Conservation (phyloP, 2,329 filamentous ascomycete genomes). For the Emergomyces pasteurianus region DNA sequence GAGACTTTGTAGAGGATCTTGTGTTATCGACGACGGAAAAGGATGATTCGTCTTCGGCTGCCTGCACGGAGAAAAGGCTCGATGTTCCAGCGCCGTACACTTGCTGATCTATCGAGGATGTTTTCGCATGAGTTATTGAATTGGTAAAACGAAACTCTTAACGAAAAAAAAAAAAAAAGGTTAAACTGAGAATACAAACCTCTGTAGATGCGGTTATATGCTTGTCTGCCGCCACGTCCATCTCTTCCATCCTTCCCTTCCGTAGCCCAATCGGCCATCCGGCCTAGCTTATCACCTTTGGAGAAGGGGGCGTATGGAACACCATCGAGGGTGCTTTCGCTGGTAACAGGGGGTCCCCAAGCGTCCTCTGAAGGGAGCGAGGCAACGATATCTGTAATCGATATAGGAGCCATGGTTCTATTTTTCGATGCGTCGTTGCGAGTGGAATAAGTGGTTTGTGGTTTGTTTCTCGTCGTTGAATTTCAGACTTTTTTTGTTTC, state of each 20-base stretch:
- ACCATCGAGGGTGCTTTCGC: conserved; percentile 81
- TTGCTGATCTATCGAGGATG: conserved; percentile 63
- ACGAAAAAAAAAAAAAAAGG: no score
- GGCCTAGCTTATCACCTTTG: conserved; percentile 95
- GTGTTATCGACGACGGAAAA: conserved; percentile 98
- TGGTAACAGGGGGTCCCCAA: conserved; percentile 78
- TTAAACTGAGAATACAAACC: conserved; percentile 41
- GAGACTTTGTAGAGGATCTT: conserved; percentile 69
- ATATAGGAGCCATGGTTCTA: conserved; percentile 38
- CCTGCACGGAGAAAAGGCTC: conserved; percentile 78
- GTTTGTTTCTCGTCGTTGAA: neutral
- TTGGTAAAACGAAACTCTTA: conserved; percentile 3
- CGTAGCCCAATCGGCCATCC: conserved; percentile 96
- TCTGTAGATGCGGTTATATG: conserved; percentile 89
- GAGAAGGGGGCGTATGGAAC: conserved; percentile 97
- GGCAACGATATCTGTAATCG: conserved; percentile 55
- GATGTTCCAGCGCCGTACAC: conserved; percentile 86
- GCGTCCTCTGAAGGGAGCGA: conserved; percentile 61
- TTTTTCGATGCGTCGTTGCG: neutral
- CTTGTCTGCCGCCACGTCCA: conserved; percentile 63
- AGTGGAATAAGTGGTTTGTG: neutral
- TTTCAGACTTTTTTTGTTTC: conserved; percentile 5
- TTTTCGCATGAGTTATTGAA: conserved; percentile 10
- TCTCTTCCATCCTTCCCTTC: conserved; percentile 68
- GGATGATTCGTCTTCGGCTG: conserved; percentile 87